These are phyloP conservation scores for Pleurotus sapidus DNA, from an alignment of 768 basidiomycete genomes.

Conservation along the genomic window DNA sequence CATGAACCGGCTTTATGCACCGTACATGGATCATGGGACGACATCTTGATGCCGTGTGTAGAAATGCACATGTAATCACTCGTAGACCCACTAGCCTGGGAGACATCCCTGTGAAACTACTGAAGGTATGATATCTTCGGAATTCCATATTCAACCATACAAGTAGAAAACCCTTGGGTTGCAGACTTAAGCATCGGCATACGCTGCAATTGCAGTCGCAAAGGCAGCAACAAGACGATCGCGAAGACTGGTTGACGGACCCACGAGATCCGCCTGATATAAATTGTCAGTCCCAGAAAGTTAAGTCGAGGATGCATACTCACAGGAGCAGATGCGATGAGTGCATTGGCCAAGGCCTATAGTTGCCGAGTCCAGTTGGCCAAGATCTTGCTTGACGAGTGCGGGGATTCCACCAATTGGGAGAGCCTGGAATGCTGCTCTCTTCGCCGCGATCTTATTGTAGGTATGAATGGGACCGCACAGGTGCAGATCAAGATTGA, in stretches of 20 bases:
- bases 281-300: not conserved
- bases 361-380: constrained; percentile 21
- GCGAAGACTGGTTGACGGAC: constrained; percentile 16
- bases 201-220: constrained; percentile 24
- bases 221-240: constrained; percentile 20
- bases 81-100: too few species aligned
- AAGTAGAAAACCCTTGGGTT: too few species aligned
- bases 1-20: not conserved
- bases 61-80: too few species aligned
- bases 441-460: constrained; percentile 15
- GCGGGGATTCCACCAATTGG: constrained; percentile 19
- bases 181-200: constrained; percentile 6
- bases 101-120: too few species aligned
- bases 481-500: not conserved
- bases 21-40: not conserved
- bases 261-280: constrained; percentile 17
- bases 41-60: too few species aligned
- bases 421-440: constrained; percentile 17
- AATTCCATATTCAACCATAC: too few species aligned
- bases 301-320: constrained; percentile 5
- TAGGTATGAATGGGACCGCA: not conserved
- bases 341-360: constrained; percentile 20
- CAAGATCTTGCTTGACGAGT: constrained; percentile 23
- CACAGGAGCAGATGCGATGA: constrained; percentile 24
- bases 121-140: too few species aligned